These are phyloP conservation scores for Calonectria hawksworthii DNA, from an alignment of 2,329 filamentous ascomycete species.

Conservation along the genomic window DNA sequence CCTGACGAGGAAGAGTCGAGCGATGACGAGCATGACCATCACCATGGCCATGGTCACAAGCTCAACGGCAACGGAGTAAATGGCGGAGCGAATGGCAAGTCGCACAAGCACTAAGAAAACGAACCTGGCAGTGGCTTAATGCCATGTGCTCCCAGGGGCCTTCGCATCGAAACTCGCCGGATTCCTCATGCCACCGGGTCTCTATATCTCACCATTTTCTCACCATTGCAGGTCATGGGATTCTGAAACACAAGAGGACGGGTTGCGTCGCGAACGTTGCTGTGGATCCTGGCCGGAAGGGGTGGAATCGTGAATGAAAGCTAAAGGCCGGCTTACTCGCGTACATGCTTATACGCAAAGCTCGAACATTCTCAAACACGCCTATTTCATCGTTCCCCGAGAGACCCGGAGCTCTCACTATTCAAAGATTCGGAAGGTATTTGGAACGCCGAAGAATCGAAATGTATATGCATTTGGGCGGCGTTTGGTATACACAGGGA, in stretches of 20 bases:
- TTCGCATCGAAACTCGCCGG: background rate
- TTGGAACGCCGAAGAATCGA: constrained; percentile 7
- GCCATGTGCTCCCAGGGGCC: background rate
- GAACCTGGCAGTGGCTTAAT: background rate
- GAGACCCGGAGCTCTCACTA: background rate
- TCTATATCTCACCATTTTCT: background rate
- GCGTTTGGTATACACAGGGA: constrained; percentile 23
- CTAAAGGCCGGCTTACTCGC: background rate
- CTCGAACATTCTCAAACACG: constrained; percentile 3
- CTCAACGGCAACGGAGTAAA: constrained; percentile 39
- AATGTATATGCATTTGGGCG: constrained; percentile 35
- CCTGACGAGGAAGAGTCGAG: constrained; percentile 67
- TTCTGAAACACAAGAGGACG: constrained; percentile 14
- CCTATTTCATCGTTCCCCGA: background rate
- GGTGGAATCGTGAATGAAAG: constrained; percentile 29
- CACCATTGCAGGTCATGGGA: background rate
- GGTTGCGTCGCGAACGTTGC: constrained; percentile 17
- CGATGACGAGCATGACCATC: constrained; percentile 50
- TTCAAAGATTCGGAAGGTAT: background rate
- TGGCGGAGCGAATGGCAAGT: constrained; percentile 23
- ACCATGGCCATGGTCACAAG: constrained; percentile 56
- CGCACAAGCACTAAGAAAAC: constrained; percentile 49
- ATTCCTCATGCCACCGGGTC: background rate
- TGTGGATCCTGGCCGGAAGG: constrained; percentile 33
- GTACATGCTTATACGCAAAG: background rate